Base-by-base conservation (phyloP, 495 filamentous ascomycete species). In the Pseudevernia furfuracea region DNA sequence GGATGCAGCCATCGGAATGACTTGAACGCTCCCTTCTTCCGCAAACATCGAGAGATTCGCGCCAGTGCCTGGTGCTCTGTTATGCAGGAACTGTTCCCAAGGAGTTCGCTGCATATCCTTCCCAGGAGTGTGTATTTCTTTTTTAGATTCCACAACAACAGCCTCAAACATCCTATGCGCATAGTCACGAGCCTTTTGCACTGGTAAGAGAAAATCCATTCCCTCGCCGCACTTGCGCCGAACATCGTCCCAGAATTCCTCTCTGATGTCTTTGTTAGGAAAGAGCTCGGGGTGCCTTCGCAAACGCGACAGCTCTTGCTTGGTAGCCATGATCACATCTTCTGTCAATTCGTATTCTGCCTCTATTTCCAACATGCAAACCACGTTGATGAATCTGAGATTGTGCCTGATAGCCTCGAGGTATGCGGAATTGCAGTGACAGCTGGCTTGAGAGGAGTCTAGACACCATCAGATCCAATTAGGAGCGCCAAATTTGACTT, bases 81-180 rank as follows among this genome's bases (percentile, higher is more conserved):
- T 58, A 41, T 68, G 62, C 34, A 68, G 56, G 44, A 57, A 65
- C 48, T 68, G 66, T 55, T 68, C 65, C 66, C 66, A 68, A 25
- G 53, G n/a, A 28, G 21, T 62, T 28, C 59, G 65, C 30, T 52
- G 30, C 21, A 12, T 38, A 9, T 58, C 46, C 34, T 46, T 38
- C 17, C 36, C 15, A 21, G 60, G 34, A 19, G 36, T 41, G 23
- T 12, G 39, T 2, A 52, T 3, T 15, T 58, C 19, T 36, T 44
- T 15, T 19, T 60, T 11, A 37, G 12, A 0, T 39, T 46, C 56
- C 36, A 46, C 11, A 3, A 21, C 2, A 30, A 3, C 38, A 30
- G 43, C 44, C 38, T 28, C 3, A 17, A 52, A n/a, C 19, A 32
- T 21, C 5, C 21, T 8, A 23, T 32, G 38, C 12, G 30, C 43